Evolutionary conservation across 176 grass and related monocot species (phyloP), one percentile per base, ranked within the genome.

Genomic region (Lolium rigidum): DNA sequence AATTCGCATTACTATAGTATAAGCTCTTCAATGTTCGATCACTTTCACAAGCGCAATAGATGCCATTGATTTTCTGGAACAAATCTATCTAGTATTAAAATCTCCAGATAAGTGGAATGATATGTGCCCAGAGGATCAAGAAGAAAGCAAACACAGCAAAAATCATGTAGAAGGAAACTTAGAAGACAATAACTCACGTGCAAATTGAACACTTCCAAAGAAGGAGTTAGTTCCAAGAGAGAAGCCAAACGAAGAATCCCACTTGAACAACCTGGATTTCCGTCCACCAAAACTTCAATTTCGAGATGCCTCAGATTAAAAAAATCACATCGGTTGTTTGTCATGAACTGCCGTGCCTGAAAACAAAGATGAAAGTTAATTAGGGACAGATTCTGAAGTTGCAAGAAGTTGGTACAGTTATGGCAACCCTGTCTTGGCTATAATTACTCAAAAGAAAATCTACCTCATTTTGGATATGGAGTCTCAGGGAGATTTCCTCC

Each of bases 401-500:
- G 22, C 61, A 64, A 64, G 22, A 64, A 64, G 24, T 28, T 28
- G 61, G 61, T 14, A 24, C 61, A 26, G 10, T 64, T 26, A 1
- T 64, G 26, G 26, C 26, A 28, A 28, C 26, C 26, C 51, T 54
- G 16, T 64, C 57, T 65, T 31, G 25, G 62, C 25, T 65, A 16
- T 26, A 64, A 14, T 65, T 65, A 65, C 25, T 65, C 2, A 28
- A 15, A 65, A 31, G 13, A 14, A 15, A 65, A 65, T 65, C 62
- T 35, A 65, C 62, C 62, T 65, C 62, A 35, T 31, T 65, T 65
- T 65, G 25, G 62, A 65, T 64, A 64, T 65, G 62, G 24, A 64
- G 11, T 64, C 61, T 64, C 13, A 28, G 62, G 12, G 62, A 65
- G 25, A 65, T 65, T 31, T 65, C 25, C 62, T 65, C 62, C 62